Percentiles rank a stretch among this genome's conserved stretches.
Evolutionary conservation across 306 rosid genomes (phyloP).

Genomic region (Cyamopsis tetragonoloba): DNA sequence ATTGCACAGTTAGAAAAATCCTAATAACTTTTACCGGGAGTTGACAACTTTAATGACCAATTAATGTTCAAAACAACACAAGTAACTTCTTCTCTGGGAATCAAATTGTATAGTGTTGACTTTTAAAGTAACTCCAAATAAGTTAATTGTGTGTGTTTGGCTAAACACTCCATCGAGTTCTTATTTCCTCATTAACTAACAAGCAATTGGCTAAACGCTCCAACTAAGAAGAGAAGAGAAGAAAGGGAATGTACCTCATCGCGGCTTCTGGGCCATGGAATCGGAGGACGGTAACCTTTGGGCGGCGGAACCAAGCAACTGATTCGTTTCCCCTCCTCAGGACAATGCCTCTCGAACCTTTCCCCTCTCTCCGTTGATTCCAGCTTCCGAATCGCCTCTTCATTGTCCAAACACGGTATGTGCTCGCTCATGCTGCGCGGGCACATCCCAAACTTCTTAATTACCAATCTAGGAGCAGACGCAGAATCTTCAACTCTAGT

Average conservation of each 20-base stretch:
- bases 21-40: too few species aligned
- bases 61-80: too few species aligned
- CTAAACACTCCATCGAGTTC: too few species aligned
- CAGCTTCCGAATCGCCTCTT: slow-evolving; percentile 49
- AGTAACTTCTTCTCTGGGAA: too few species aligned
- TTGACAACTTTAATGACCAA: neutral
- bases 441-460: slow-evolving; percentile 50
- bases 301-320: slow-evolving; percentile 85
- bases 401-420: slow-evolving; percentile 90
- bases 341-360: slow-evolving; percentile 81
- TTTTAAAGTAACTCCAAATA: too few species aligned
- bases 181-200: neutral
- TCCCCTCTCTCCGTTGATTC: slow-evolving; percentile 64
- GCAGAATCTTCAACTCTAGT: slow-evolving; percentile 16
- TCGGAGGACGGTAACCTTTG: slow-evolving; percentile 59
- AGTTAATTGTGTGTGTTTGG: too few species aligned
- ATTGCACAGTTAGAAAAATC: too few species aligned
- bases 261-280: slow-evolving; percentile 94
- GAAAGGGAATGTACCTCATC: slow-evolving; percentile 58
- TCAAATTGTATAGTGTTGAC: too few species aligned
- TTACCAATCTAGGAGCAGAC: slow-evolving; percentile 16
- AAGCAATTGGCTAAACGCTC: neutral
- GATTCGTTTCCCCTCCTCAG: slow-evolving; percentile 41
- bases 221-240: too few species aligned
- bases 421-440: slow-evolving; percentile 52